Base-by-base conservation (phyloP, 495 filamentous ascomycete species). In the Trichoderma reesei region DNA sequence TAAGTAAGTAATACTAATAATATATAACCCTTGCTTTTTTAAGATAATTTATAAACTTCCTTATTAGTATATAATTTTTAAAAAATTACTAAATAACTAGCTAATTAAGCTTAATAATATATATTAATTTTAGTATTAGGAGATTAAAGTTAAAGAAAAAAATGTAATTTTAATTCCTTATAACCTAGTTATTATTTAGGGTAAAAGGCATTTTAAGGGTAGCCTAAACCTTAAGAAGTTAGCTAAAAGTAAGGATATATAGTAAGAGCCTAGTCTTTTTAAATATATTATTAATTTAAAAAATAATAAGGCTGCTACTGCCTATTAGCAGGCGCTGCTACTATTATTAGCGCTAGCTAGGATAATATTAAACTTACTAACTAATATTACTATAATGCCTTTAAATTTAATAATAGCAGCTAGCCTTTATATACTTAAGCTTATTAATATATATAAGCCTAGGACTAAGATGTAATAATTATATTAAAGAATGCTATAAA, bases 381-480 rank as follows among this genome's bases (percentile, higher is more conserved):
- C 16, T 5, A 46, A 46, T 46, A 46, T 46, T 46, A 46, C 16
- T 46, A 46, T 5, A 46, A 46, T 46, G 16, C 3, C 11, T n/a
- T n/a, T n/a, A n/a, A n/a, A n/a, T 46, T 46, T 46, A 46, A 46
- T 46, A 8, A 46, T 46, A 46, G 16, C 11, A 46, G 42, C 11
- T 46, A 46, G 11, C 16, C 42, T 46, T 46, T 46, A 46, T 8
- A 46, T 46, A 3, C 11, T 46, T 46, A 46, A 46, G 16, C 3
- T 46, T 46, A 46, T 46, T 46, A 46, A 46, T 46, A 46, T 46
- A 46, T 46, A 46, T 46, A 46, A 46, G 11, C 42, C 11, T 46
- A 46, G 11, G 7, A 46, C 11, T 46, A 46, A n/a, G n/a, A n/a
- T n/a, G n/a, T n/a, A n/a, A n/a, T n/a, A n/a, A n/a, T n/a, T 14